Conservation (phyloP, 805 yeast genomes). For the Zygoascus biomembranicola region DNA sequence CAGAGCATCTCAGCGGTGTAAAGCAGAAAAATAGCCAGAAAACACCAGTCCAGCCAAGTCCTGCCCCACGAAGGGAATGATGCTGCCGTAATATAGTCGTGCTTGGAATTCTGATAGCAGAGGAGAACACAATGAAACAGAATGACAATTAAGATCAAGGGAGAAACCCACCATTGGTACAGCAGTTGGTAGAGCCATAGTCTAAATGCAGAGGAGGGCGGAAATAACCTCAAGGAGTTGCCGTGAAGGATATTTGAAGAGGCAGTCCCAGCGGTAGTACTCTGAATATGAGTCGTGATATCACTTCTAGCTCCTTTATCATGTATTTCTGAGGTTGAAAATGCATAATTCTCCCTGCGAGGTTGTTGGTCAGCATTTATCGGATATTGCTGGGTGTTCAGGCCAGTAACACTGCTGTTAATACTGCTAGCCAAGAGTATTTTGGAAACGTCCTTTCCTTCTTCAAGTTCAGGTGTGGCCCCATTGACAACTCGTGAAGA, state of each 20-base stretch:
- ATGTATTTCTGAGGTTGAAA: neutral
- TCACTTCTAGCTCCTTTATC: neutral
- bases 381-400: neutral
- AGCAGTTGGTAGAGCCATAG: constrained; percentile 11
- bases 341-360: neutral
- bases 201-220: constrained; percentile 10
- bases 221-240: constrained; percentile 15
- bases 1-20: constrained; percentile 55
- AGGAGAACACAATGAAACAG: constrained; percentile 16
- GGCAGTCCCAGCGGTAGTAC: neutral
- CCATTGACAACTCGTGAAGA: constrained; percentile 1
- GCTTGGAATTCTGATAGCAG: constrained; percentile 12
- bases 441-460: neutral
- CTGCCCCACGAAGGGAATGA: constrained; percentile 14
- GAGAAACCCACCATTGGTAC: constrained; percentile 19
- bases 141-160: constrained; percentile 15
- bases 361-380: neutral
- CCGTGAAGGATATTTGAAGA: constrained; percentile 10
- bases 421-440: neutral
- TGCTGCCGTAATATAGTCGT: constrained; percentile 3
- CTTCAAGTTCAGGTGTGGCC: neutral
- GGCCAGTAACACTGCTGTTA: neutral
- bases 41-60: constrained; percentile 38
- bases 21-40: constrained; percentile 45
- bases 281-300: neutral